These are phyloP conservation scores for Phytophthora fragariae DNA, from an alignment of 352 stramenopile genomes.

Conservation along the genomic window DNA sequence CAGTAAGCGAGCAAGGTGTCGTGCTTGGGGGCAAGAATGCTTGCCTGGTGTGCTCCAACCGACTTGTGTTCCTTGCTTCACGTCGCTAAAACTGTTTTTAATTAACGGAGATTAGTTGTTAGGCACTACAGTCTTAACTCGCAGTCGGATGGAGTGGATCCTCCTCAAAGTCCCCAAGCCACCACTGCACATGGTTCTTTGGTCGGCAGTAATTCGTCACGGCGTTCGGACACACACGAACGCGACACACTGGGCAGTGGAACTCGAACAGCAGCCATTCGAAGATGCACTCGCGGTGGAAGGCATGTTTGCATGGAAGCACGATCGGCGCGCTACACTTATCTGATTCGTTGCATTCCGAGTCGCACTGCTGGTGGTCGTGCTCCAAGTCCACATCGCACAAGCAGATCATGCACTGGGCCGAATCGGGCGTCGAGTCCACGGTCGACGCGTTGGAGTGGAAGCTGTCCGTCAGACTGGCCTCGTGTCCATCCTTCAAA, in stretches of 20 bases:
- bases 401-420: constrained; percentile 59
- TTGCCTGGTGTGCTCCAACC: too few relatives aligned
- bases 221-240: constrained; percentile 53
- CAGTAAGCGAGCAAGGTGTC: too few relatives aligned
- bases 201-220: constrained; percentile 70
- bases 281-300: constrained; percentile 80
- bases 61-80: too few relatives aligned
- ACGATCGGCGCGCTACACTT: constrained; percentile 35
- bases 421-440: constrained; percentile 42
- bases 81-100: constrained; percentile 16
- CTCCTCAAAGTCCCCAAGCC: constrained; percentile 72
- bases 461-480: constrained; percentile 41
- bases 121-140: constrained; percentile 11
- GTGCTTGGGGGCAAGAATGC: too few relatives aligned
- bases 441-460: constrained; percentile 49
- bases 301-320: constrained; percentile 70
- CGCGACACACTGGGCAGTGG: constrained; percentile 74
- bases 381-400: constrained; percentile 52
- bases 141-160: constrained; percentile 41
- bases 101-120: neutral
- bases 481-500: constrained; percentile 26
- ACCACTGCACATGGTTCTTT: constrained; percentile 72
- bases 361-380: constrained; percentile 30
- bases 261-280: constrained; percentile 81
- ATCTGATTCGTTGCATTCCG: constrained; percentile 13